Evolutionary conservation across 2,329 filamentous ascomycete genomes (phyloP).

Genomic region (Escovopsis sp.): DNA sequence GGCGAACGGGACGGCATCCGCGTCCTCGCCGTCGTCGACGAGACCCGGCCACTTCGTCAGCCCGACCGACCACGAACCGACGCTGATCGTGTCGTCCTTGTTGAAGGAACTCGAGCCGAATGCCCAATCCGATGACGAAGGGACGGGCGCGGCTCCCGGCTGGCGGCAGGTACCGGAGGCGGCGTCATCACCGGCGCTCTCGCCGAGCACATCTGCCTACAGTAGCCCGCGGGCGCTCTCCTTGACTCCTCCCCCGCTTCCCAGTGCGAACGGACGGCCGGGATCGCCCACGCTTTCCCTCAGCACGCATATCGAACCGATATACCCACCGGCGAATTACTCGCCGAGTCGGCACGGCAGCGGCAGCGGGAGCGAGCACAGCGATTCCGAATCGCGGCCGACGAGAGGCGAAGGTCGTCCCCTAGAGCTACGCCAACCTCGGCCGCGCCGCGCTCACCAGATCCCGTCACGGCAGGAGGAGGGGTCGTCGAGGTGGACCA

Average conservation of each 20-base stretch:
- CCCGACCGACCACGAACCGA: conserved; percentile 39
- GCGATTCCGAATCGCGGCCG: conserved; percentile 26
- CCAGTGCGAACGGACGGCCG: conserved; percentile 35
- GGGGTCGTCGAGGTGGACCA: conserved; percentile 46
- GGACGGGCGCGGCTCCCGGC: conserved; percentile 10
- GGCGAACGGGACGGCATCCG: too few relatives aligned
- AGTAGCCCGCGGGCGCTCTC: conserved; percentile 54
- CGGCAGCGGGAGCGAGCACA: conserved; percentile 24
- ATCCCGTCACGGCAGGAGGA: conserved; percentile 29
- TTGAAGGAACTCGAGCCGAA: conserved; percentile 72
- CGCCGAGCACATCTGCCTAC: conserved; percentile 46
- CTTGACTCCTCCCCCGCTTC: conserved; percentile 52
- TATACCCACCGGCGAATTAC: conserved; percentile 61
- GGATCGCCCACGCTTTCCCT: conserved; percentile 51
- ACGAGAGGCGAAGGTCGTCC: conserved; percentile 16
- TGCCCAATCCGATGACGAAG: conserved; percentile 41
- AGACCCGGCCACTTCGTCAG: conserved; percentile 11
- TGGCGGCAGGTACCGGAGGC: conserved; percentile 19
- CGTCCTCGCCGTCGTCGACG: conserved; percentile 4
- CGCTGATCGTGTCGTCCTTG: conserved; percentile 73
- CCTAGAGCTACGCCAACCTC: conserved; percentile 36
- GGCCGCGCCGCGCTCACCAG: conserved; percentile 30
- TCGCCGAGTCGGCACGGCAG: conserved; percentile 37
- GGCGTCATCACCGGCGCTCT: conserved; percentile 49
- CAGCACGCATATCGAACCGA: conserved; percentile 56